These are phyloP conservation scores for Penicillium freii DNA, from an alignment of 2,329 filamentous ascomycete genomes.

Conservation along the genomic window DNA sequence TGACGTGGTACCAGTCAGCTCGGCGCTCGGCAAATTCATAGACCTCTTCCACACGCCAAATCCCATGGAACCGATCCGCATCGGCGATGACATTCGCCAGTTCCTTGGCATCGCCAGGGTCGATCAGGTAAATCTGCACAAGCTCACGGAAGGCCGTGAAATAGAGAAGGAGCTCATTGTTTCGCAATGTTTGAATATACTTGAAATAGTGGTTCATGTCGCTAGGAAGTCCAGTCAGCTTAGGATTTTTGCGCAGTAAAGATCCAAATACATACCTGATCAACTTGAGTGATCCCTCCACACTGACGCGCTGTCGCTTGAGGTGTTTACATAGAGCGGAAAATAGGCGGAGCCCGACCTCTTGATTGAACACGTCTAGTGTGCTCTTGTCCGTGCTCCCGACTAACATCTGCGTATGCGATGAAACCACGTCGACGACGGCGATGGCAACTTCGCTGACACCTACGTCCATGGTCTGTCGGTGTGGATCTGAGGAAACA, in stretches of 20 bases:
- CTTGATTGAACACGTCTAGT: constrained; percentile 97
- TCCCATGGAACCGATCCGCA: constrained; percentile 80
- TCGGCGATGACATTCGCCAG: constrained; percentile 95
- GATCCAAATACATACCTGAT: constrained; percentile 57
- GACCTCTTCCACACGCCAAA: constrained; percentile 93
- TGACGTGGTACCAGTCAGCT: constrained; percentile 92
- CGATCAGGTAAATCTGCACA: constrained; percentile 92
- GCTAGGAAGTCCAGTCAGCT: constrained; percentile 43
- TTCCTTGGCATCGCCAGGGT: constrained; percentile 82
- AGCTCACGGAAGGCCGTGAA: constrained; percentile 90
- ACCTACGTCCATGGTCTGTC: constrained; percentile 49
- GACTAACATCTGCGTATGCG: constrained; percentile 87
- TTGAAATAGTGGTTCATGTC: constrained; percentile 94
- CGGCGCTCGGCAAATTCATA: constrained; percentile 94
- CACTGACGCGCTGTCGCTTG: constrained; percentile 89
- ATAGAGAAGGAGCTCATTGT: constrained; percentile 80
- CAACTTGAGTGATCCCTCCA: constrained; percentile 83
- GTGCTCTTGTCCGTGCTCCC: constrained; percentile 97
- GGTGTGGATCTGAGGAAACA: constrained; percentile 34
- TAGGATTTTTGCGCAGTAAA: not conserved
- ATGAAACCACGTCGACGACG: constrained; percentile 80
- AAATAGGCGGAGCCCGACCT: constrained; percentile 91
- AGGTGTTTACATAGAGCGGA: constrained; percentile 92
- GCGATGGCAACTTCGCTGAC: constrained; percentile 75
- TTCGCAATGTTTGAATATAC: constrained; percentile 77